Evolutionary conservation across 352 stramenopile species (phyloP).

Genomic region (Globisporangium nagaii): DNA sequence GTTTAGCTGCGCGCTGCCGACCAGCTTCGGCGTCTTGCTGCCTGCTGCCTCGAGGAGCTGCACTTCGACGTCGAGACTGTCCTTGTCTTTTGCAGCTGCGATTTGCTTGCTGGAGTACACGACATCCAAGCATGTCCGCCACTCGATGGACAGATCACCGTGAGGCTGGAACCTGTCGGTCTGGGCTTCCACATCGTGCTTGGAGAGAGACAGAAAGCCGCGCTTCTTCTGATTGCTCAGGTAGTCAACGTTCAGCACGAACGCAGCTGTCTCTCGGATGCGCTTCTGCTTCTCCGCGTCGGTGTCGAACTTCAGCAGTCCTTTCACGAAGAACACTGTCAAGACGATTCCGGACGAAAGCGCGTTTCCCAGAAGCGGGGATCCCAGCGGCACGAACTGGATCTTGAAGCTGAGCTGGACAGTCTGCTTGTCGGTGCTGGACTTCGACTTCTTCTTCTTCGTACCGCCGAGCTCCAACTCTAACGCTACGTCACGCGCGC

Average conservation of each 20-base stretch:
- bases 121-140: constrained; percentile 16
- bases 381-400: constrained; percentile 18
- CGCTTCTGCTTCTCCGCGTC: neutral
- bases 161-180: constrained; percentile 4
- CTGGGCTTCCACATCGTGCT: constrained; percentile 9
- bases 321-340: constrained; percentile 20
- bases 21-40: constrained; percentile 10
- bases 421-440: neutral
- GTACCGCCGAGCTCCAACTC: neutral
- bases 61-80: constrained; percentile 24
- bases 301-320: constrained; percentile 5
- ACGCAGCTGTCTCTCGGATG: neutral
- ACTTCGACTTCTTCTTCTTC: neutral
- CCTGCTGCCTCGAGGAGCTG: constrained; percentile 11
- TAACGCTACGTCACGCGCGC: neutral
- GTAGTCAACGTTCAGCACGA: constrained; percentile 14
- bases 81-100: constrained; percentile 22
- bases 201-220: constrained; percentile 14
- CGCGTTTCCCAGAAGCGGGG: constrained; percentile 5
- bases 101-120: constrained; percentile 18
- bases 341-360: constrained; percentile 16
- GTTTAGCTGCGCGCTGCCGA: constrained; percentile 31
- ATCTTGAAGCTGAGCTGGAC: constrained; percentile 9
- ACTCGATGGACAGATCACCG: constrained; percentile 8
- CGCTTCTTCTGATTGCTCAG: constrained; percentile 21